Percentiles rank a stretch among this genome's conserved stretches.
These are phyloP conservation scores for Stephania cephalantha DNA, from an alignment of 164 flowering plant species.

Conservation along the genomic window DNA sequence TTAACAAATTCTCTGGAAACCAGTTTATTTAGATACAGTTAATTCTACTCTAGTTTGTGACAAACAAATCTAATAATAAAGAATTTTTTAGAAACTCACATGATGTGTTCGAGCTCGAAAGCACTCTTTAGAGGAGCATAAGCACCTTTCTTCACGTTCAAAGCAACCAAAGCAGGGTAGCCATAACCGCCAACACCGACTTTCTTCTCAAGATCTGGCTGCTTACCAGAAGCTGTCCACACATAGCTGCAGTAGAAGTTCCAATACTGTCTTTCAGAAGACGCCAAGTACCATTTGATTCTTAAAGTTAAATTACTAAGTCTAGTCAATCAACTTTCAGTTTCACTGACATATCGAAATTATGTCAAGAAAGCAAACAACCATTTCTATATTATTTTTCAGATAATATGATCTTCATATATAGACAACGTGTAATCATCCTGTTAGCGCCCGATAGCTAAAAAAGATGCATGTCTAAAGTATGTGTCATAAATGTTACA, in stretches of 20 bases:
- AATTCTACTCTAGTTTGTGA: background rate
- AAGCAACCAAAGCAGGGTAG: constrained; percentile 90
- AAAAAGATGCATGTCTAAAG: too few relatives aligned
- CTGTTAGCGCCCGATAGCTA: too few relatives aligned
- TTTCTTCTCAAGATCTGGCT: constrained; percentile 77
- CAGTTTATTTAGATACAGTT: background rate
- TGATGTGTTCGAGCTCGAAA: constrained; percentile 69
- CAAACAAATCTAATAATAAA: background rate
- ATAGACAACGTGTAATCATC: too few relatives aligned
- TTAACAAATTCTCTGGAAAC: constrained; percentile 78
- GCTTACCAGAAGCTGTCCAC: constrained; percentile 95
- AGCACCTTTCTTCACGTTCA: constrained; percentile 79
- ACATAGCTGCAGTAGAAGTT: constrained; percentile 62
- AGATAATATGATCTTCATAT: too few relatives aligned
- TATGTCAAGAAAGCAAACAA: too few relatives aligned
- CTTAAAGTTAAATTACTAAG: background rate
- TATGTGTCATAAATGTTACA: too few relatives aligned
- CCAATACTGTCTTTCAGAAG: background rate
- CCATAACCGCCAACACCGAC: constrained; percentile 99
- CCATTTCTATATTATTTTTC: too few relatives aligned
- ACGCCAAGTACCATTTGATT: background rate
- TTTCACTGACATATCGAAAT: too few relatives aligned
- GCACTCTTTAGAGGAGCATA: constrained; percentile 91
- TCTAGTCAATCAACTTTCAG: background rate
- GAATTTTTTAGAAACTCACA: constrained; percentile 36